Percentiles rank a stretch among this genome's conserved stretches.
Evolutionary conservation across 2,329 filamentous ascomycete genomes (phyloP).

Genomic region (Westerdykella aurantiaca): DNA sequence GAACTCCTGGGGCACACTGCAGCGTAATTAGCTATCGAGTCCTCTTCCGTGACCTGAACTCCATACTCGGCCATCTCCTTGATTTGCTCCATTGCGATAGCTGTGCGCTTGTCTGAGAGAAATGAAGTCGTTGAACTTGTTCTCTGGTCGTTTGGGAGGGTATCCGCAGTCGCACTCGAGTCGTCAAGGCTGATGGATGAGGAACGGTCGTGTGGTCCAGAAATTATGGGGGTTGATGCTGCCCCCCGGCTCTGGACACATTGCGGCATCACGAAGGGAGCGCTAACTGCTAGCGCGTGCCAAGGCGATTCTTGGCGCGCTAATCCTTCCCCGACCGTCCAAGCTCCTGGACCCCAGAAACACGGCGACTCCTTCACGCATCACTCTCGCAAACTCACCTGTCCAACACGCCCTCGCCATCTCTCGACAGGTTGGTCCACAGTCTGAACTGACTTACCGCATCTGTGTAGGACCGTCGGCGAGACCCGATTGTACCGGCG

Average conservation of each 20-base stretch:
- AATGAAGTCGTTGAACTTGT: neutral
- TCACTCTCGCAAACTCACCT: neutral
- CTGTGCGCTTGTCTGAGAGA: slow-evolving; percentile 1
- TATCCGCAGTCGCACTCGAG: no score
- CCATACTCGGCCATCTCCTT: slow-evolving; percentile 61
- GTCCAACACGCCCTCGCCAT: slow-evolving; percentile 3
- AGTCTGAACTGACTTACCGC: slow-evolving; percentile 5
- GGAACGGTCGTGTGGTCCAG: neutral
- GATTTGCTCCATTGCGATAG: slow-evolving; percentile 58
- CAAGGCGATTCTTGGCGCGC: neutral
- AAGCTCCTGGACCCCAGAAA: slow-evolving; percentile 1
- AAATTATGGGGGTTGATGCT: neutral
- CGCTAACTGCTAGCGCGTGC: slow-evolving; percentile 1
- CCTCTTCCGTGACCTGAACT: neutral
- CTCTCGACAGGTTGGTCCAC: slow-evolving; percentile 14
- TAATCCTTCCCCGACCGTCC: slow-evolving; percentile 5
- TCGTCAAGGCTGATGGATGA: no score
- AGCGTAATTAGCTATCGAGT: slow-evolving; percentile 15
- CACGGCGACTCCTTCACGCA: neutral
- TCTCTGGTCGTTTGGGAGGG: no score
- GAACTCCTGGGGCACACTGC: slow-evolving; percentile 38
- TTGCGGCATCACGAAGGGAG: slow-evolving; percentile 2
- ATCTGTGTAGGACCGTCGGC: neutral
- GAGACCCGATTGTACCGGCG: neutral
- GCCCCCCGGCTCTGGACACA: slow-evolving; percentile 6